Conservation (phyloP, 106 monocot genomes). For the Narthecium ossifragum region DNA sequence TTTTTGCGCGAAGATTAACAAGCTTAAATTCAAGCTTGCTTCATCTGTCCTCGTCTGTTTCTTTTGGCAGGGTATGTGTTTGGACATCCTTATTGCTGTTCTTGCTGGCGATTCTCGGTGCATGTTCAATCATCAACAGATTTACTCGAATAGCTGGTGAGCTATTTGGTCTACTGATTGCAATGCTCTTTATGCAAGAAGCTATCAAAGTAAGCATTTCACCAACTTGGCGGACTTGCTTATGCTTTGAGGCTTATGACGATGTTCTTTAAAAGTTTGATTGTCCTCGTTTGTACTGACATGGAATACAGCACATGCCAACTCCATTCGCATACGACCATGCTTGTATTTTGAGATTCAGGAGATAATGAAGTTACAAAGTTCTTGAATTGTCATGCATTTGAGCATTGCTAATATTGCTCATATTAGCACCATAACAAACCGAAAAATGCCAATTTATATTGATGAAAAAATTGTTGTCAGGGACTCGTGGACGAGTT, state of each 20-base stretch:
- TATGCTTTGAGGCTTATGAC: too few species aligned
- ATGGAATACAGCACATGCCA: too few species aligned
- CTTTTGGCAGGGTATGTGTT: constrained; percentile 67
- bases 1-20: neutral
- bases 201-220: constrained; percentile 58
- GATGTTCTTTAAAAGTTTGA: too few species aligned
- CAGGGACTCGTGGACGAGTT: constrained; percentile 87
- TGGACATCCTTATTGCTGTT: constrained; percentile 77
- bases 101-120: constrained; percentile 64
- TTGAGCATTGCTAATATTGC: neutral
- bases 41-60: neutral
- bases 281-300: too few species aligned
- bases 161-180: constrained; percentile 79
- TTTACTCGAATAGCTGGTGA: constrained; percentile 87
- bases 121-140: constrained; percentile 80
- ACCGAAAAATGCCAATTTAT: too few species aligned
- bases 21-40: neutral
- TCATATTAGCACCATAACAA: too few species aligned
- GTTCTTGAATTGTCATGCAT: neutral
- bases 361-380: too few species aligned
- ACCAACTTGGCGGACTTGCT: too few species aligned
- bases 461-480: neutral
- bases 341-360: too few species aligned
- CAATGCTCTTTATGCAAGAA: constrained; percentile 86
- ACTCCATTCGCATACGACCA: too few species aligned